Evolutionary conservation across 2,329 filamentous ascomycete species (phyloP), one percentile per base, ranked within the genome.

Genomic region (Venturiaceae sp.): DNA sequence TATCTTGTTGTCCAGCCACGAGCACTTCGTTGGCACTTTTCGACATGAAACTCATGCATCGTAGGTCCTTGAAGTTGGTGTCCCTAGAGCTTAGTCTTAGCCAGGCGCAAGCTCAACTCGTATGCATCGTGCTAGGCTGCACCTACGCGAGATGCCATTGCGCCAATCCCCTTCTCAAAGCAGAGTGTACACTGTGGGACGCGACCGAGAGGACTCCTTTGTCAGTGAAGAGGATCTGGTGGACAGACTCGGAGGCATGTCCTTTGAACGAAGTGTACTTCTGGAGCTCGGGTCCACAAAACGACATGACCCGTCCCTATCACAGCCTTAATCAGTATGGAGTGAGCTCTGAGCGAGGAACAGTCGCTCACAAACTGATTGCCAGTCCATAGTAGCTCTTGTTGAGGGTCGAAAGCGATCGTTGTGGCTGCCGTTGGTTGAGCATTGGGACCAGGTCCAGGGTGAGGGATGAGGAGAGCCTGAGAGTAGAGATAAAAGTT

Each of bases 1-100:
- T 82, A 58, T 87, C 82, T 72, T 99, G 94, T 64, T 86, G 83
- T 52, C 94, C 94, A 52, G 91, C 94, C 34, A 92, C 88, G 21
- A 99, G 77, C 59, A 99, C 86, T 67, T 95, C 88, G 14, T 83
- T 82, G 28, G 88, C 89, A 8, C 87, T 87, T 67, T 91, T 91
- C 30, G 89, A 91, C 1, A 90, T 95, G 69, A 95, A 96, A 70
- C 88, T 92, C 91, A 97, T 97, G 72, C 94, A 97, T 65, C 85
- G 84, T 63, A 99, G 76, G 68, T 96, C 90, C 63, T 81, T 84
- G 86, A 97, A 95, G 58, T 87, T 86, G 30, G 84, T 77, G 67
- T 84, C 80, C 63, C 86, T 88, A 63, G 9, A 21, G 14, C 36
- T 14, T 8, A 56, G 36, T 53, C 63, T 59, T 32, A 46, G 54